Base-by-base conservation (phyloP, 805 yeast genomes). In the Brettanomyces sp. region DNA sequence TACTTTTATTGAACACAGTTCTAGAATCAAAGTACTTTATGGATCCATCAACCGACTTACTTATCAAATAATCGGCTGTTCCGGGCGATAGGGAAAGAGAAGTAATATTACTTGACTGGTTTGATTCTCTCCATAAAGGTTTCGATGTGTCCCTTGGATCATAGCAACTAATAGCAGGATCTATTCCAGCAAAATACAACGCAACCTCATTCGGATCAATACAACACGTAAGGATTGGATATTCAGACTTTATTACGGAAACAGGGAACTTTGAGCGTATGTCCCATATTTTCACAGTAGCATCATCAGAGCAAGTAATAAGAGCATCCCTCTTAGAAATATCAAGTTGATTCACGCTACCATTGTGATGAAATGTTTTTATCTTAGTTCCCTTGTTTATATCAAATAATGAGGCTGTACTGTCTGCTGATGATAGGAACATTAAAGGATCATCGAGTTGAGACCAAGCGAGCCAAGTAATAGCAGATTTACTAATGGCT, bases 241-340 rank as follows among this genome's bases (percentile, higher is more conserved):
- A 82, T 22, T 64, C 58, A 45, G 78, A 62, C 7, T 52, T 54
- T 2, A 56, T 41, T 2, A 58, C 51, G 3, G 46, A 49, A 1
- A 72, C 64, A 2, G 73, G 65, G 3, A 55, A 52, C 52, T 76
- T 81, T n/a, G 72, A 67, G 46, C 88, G 63, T 23, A 68, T 61
- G 52, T 86, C 95, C 91, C 91, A 86, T 1, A 81, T 44, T 7
- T 66, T 65, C 1, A 76, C 66, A 3, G 63, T 48, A 0, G 89
- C 87, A 54, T 81, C 88, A 52, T 86, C 95, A 8, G 81, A 71
- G 4, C 77, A 86, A 35, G 85, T 74, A 3, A 75, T 70, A 3
- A 62, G 12, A 0, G 45, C 14, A 41, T 60, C 64, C 59, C 46
- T 52, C 56, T 47, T 56, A 47, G 64, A 56, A 9, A 59, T 56